phyloP scores from a whole-genome alignment of 2,329 filamentous ascomycete species.

The Calonectria pteridis region DNA sequence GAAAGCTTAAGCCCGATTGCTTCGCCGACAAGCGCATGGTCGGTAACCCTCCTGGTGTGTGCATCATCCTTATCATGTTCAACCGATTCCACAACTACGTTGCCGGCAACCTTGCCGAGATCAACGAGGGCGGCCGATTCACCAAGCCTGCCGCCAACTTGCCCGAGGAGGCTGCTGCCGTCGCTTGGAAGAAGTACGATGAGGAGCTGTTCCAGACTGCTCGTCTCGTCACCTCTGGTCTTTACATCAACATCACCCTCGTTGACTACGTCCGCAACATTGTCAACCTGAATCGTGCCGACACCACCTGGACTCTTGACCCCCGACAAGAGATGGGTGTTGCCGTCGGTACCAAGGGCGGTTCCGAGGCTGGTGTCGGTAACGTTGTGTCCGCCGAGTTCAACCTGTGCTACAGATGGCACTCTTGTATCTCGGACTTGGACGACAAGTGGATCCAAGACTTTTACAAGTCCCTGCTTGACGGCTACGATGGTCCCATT shows the following conservation, averaged over 20 bases:
- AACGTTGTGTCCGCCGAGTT: conserved; percentile 91
- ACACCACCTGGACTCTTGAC: conserved; percentile 86
- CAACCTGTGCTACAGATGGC: conserved; percentile 90
- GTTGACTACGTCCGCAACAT: conserved; percentile 85
- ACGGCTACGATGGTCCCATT: conserved; percentile 66
- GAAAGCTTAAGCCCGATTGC: conserved; percentile 78
- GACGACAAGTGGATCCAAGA: conserved; percentile 87
- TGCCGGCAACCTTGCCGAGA: conserved; percentile 81
- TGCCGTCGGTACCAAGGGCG: conserved; percentile 63
- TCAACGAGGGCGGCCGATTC: conserved; percentile 88
- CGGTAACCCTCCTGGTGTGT: conserved; percentile 79
- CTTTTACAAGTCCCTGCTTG: conserved; percentile 73
- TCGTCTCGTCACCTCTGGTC: conserved; percentile 77
- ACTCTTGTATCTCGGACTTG: conserved; percentile 79
- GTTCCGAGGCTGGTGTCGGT: conserved; percentile 78
- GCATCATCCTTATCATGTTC: conserved; percentile 81
- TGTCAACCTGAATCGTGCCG: conserved; percentile 67
- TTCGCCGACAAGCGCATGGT: conserved; percentile 79
- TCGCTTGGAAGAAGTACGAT: conserved; percentile 76
- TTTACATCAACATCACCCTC: conserved; percentile 84
- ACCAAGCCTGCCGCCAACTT: conserved; percentile 68
- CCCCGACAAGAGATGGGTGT: conserved; percentile 77
- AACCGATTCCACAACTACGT: conserved; percentile 90
- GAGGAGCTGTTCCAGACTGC: conserved; percentile 85
- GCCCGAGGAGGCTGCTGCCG: conserved; percentile 60